These are phyloP conservation scores for Rosa lucieae DNA, from an alignment of 306 rosid species.

Conservation along the genomic window DNA sequence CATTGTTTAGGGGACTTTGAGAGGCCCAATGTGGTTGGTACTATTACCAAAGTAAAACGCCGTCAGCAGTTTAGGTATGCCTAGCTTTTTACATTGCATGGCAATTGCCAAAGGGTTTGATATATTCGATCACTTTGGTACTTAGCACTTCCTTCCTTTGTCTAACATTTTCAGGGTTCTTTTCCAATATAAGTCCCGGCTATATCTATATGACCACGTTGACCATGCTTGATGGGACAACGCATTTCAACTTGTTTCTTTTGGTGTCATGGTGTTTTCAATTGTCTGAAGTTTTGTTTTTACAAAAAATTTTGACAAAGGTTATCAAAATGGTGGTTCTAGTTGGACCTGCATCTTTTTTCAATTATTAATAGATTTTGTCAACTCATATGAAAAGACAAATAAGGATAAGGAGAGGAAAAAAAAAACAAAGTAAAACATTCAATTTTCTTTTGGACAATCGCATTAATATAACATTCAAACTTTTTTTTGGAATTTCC, in stretches of 20 bases:
- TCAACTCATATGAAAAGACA: too few relatives aligned
- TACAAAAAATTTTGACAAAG: not conserved
- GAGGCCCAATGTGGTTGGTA: not conserved
- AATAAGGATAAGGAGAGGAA: too few relatives aligned
- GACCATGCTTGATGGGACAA: slow-evolving; percentile 12
- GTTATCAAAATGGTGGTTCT: not conserved
- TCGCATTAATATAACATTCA: too few relatives aligned
- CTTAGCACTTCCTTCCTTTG: not conserved
- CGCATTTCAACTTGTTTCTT: not conserved
- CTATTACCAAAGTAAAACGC: not conserved
- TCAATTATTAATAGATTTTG: too few relatives aligned
- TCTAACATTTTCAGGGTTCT: not conserved
- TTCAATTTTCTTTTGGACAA: too few relatives aligned
- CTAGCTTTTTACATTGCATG: not conserved
- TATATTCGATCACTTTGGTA: slow-evolving; percentile 1
- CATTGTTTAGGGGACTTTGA: not conserved
- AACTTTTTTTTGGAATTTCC: too few relatives aligned
- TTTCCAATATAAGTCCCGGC: not conserved
- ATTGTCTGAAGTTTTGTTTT: not conserved
- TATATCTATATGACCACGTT: not conserved
- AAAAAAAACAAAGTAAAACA: too few relatives aligned
- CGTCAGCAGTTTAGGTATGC: slow-evolving; percentile 18
- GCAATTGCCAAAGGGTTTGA: not conserved
- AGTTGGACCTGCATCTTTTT: too few relatives aligned
- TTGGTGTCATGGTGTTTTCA: too few relatives aligned